Evolutionary conservation across 2,329 filamentous ascomycete species (phyloP), one percentile per base, ranked within the genome.

Genomic region (Neopestalotiopsis rosae): DNA sequence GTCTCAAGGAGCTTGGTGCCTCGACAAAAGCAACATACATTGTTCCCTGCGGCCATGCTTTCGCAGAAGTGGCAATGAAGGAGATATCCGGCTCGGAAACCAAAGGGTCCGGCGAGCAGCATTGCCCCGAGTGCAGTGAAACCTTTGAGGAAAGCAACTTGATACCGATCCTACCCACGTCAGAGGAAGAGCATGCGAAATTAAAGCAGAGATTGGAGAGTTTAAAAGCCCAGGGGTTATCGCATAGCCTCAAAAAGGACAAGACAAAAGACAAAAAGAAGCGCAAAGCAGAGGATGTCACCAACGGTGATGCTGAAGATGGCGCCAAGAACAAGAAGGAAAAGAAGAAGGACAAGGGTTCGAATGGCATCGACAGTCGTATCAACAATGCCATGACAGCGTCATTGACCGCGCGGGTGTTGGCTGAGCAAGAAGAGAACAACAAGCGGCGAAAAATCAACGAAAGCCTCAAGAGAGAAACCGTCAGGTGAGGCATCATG

Each of bases 31-130:
- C 94, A 0, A 94, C 97, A 1, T 99, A 98, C 76, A 76, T 99
- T 2, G 93, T 98, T 4, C 96, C 96, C 0, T 99, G 96, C 76
- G 97, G 96, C 0, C 97, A 99, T 83, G 95, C 94, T 0, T 98
- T 98, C 81, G 91, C 94, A 0, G 94, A 97, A 70, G 90, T 90
- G 66, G 94, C 94, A 7, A 91, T 98, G 72, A 92, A 91, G 73
- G 93, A 96, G 80, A 89, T 97, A n/a, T 78, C 83, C 3, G 68
- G 59, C 6, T 67, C 69, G 38, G 74, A 73, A 42, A 69, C 67
- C 34, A 71, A 13, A 66, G 13, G 63, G 57, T 20, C 56, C 63
- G 13, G 63, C 30, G 62, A 92, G 72, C 84, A 85, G 34, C 76
- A 79, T 0, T 92, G 90, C 68, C 87, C 89, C 0, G 87, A 95